Percentiles rank a stretch among this genome's conserved stretches.
Evolutionary conservation across 1,284 basidiomycete genomes (phyloP).

Genomic region (Tetrapyrgos nigripes): DNA sequence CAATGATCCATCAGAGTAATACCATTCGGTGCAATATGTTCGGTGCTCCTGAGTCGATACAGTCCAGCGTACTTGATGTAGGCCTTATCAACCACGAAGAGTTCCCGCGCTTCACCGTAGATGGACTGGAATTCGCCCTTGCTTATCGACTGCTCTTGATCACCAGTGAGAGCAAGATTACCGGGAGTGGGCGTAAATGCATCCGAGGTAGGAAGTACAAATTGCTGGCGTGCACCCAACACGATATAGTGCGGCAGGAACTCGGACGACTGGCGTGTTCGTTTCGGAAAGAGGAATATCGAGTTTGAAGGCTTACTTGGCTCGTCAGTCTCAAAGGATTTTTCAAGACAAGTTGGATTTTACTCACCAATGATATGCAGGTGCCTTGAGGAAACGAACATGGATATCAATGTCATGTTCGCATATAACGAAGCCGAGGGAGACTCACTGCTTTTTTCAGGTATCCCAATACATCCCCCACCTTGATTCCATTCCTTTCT

Average conservation of each 20-base stretch:
- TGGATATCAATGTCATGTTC: neutral
- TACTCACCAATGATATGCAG: neutral
- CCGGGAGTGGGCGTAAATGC: neutral
- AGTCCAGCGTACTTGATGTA: neutral
- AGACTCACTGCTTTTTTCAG: neutral
- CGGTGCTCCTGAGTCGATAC: neutral
- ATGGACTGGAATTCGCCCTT: neutral
- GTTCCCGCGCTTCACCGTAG: neutral
- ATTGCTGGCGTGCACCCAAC: neutral
- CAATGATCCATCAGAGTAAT: neutral
- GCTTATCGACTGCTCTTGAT: neutral
- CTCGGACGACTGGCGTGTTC: neutral
- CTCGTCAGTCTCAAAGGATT: too few relatives aligned
- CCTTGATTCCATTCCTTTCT: neutral
- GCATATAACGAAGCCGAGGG: neutral
- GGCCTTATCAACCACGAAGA: neutral
- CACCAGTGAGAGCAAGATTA: neutral
- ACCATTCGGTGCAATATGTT: neutral
- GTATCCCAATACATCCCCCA: neutral
- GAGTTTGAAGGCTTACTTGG: neutral
- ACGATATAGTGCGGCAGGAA: neutral
- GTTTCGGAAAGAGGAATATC: neutral
- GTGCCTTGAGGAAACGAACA: neutral
- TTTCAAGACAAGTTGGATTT: neutral
- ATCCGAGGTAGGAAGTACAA: neutral